A percentile compares a stretch with the other conserved stretches of the same genome.
Evolutionary conservation across 2,329 filamentous ascomycete species (phyloP).

Genomic region (Talaromyces pinophilus): DNA sequence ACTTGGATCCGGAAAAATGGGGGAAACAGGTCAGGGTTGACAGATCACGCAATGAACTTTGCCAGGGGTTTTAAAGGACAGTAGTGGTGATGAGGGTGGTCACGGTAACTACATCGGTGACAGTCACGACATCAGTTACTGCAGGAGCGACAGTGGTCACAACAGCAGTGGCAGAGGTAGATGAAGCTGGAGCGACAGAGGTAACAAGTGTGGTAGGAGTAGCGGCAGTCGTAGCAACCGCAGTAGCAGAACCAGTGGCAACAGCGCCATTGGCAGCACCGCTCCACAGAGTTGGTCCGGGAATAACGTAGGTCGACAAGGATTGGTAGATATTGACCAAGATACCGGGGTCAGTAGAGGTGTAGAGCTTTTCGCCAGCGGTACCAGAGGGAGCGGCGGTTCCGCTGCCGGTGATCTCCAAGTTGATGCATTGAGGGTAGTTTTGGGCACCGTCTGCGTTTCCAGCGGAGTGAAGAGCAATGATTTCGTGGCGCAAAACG

Average conservation of each 20-base stretch:
- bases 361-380: constrained; percentile 59
- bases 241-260: constrained; percentile 2
- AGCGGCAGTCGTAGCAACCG: background rate
- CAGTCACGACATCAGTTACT: background rate
- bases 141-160: background rate
- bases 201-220: constrained; percentile 4
- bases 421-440: constrained; percentile 62
- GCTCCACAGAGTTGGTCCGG: constrained; percentile 45
- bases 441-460: constrained; percentile 53
- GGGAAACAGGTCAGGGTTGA: background rate
- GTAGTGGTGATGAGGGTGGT: constrained; percentile 2
- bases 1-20: background rate
- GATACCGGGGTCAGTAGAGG: constrained; percentile 59
- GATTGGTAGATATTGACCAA: constrained; percentile 60
- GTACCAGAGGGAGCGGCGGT: constrained; percentile 51
- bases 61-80: background rate
- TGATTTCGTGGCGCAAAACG: constrained; percentile 58
- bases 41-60: background rate
- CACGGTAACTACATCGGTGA: constrained; percentile 3
- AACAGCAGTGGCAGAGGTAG: background rate
- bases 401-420: constrained; percentile 60
- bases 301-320: constrained; percentile 52
- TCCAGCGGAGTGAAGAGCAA: constrained; percentile 54
- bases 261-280: background rate
- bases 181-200: background rate